Evolutionary conservation across 805 yeast species (phyloP).

Genomic region (Saccharomycopsis capsularis): DNA sequence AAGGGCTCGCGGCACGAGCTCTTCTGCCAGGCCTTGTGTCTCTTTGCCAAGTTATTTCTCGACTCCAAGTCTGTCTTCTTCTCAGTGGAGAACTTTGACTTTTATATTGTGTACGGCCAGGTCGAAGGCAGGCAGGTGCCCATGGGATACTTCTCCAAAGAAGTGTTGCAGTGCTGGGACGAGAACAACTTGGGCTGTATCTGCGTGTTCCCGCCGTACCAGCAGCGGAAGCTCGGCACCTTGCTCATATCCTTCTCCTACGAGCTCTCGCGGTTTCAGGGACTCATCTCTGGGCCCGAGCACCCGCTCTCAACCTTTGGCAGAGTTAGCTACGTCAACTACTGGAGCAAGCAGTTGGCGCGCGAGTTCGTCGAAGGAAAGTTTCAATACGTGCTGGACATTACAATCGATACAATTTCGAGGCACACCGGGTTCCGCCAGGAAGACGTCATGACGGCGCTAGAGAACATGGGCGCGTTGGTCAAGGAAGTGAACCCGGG

Average conservation of each 20-base stretch:
- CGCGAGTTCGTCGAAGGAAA: conserved; percentile 36
- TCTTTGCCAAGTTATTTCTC: conserved; percentile 81
- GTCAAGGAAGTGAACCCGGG: not conserved
- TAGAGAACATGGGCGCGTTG: conserved; percentile 48
- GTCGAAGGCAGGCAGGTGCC: conserved; percentile 33
- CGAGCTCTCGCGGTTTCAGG: conserved; percentile 59
- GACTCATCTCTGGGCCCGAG: conserved; percentile 79
- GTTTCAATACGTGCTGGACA: conserved; percentile 26
- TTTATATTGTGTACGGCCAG: conserved; percentile 60
- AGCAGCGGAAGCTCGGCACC: conserved; percentile 69
- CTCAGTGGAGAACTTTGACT: conserved; percentile 70
- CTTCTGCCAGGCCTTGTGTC: conserved; percentile 74
- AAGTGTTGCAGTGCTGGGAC: conserved; percentile 66
- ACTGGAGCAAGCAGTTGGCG: conserved; percentile 60
- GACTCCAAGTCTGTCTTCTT: conserved; percentile 87
- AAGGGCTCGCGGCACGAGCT: conserved; percentile 57
- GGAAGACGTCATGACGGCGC: conserved; percentile 53
- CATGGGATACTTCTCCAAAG: conserved; percentile 92
- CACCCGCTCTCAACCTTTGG: conserved; percentile 85
- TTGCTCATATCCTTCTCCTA: conserved; percentile 80
- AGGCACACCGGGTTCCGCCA: conserved; percentile 54
- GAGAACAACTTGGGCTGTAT: conserved; percentile 87
- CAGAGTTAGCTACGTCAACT: conserved; percentile 56
- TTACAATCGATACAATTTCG: conserved; percentile 46
- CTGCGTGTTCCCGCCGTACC: conserved; percentile 87